Evolutionary conservation across 331 rosid genomes (phyloP).

Genomic region (Saraca asoca): DNA sequence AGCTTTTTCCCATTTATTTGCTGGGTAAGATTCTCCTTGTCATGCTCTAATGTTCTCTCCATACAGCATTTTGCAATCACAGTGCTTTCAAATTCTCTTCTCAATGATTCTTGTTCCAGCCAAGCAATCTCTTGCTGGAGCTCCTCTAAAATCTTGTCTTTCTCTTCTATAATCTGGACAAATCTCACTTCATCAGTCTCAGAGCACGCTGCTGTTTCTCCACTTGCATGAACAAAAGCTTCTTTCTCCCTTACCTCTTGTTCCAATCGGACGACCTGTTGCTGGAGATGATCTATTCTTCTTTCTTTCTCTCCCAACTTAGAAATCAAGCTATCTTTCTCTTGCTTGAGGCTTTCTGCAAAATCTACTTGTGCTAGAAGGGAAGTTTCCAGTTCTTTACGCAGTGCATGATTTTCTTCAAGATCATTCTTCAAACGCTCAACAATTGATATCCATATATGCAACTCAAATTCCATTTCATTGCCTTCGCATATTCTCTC

Average conservation of each 20-base stretch:
- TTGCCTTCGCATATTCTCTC: constrained; percentile 57
- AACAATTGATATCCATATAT: constrained; percentile 57
- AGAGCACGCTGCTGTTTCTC: constrained; percentile 29
- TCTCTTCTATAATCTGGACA: constrained; percentile 43
- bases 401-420: constrained; percentile 49
- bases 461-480: constrained; percentile 71
- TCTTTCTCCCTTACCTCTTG: constrained; percentile 47
- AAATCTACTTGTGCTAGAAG: constrained; percentile 67
- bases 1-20: constrained; percentile 42
- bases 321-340: constrained; percentile 44
- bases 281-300: constrained; percentile 44
- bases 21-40: constrained; percentile 42
- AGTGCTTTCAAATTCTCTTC: constrained; percentile 55
- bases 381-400: constrained; percentile 73
- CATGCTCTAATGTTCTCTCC: constrained; percentile 40
- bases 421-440: constrained; percentile 55
- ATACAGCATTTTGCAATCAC: constrained; percentile 43
- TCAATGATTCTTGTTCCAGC: constrained; percentile 56
- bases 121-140: constrained; percentile 51
- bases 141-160: constrained; percentile 55
- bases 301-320: constrained; percentile 50
- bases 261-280: constrained; percentile 51
- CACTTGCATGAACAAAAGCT: constrained; percentile 33
- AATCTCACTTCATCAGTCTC: constrained; percentile 40
- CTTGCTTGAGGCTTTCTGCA: constrained; percentile 63